Base-by-base conservation (phyloP, 2,329 filamentous ascomycete genomes). In the Cordyceps fumosorosea region DNA sequence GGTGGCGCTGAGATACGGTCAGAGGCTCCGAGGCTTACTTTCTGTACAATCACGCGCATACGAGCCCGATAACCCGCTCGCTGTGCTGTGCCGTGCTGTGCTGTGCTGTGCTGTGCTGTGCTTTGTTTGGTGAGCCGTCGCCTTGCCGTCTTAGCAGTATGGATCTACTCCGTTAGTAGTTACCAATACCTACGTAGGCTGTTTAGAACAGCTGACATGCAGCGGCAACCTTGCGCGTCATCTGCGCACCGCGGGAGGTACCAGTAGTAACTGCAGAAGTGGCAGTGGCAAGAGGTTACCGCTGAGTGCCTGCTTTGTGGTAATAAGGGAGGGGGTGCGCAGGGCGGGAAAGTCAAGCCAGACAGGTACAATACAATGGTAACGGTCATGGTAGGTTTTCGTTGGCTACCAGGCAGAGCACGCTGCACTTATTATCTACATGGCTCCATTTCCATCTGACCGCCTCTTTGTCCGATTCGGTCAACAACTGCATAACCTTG, bases 141-240 rank as follows among this genome's bases (percentile, higher is more conserved):
- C 56, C 47, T 52, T 29, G 56, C 32, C 6, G 4, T 40, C 26
- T 16, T 29, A 7, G 29, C 8, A 32, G 56, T 29, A 52, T 42
- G 56, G 47, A 59, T 52, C 45, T 52, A 45, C 53, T 4, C 29
- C 5, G 29, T 29, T 22, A 42, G n/a, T 29, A 34, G 56, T 29
- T 22, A 6, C 22, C 32, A 44, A n/a, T 44, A n/a, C n/a, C n/a
- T n/a, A n/a, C n/a, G n/a, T n/a, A n/a, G 42, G 16, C 42, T 44
- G 16, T 47, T 29, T 52, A 34, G 45, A 52, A 59, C 48, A 59
- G 56, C 34, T 59, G 56, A 52, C 56, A 24, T 59, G 56, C 47
- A 59, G 56, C 45, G 42, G 56, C 55, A 48, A 57, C 45, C 44
- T 58, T 29, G 56, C 56, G 32, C 56, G 34, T 59, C 56, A 59